Evolutionary conservation across 352 stramenopile genomes (phyloP).

Genomic region (Pilasporangium apinafurcum): DNA sequence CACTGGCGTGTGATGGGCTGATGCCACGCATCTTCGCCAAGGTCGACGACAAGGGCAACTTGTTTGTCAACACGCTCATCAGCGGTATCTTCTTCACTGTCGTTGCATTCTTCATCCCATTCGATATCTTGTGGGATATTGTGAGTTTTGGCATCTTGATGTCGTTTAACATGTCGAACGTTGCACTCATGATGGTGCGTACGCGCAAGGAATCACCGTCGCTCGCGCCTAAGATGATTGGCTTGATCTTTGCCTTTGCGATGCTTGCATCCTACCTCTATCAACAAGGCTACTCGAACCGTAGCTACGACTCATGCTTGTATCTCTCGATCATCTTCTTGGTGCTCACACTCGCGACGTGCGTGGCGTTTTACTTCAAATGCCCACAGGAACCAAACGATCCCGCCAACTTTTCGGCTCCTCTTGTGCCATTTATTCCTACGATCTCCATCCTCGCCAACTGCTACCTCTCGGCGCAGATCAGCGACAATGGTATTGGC

Average conservation of each 20-base stretch:
- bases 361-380: slow-evolving; percentile 42
- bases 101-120: slow-evolving; percentile 70
- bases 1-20: slow-evolving; percentile 90
- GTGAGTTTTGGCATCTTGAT: slow-evolving; percentile 86
- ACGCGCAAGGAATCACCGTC: slow-evolving; percentile 46
- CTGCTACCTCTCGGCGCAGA: slow-evolving; percentile 68
- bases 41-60: slow-evolving; percentile 71
- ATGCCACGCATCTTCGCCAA: slow-evolving; percentile 88
- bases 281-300: slow-evolving; percentile 62
- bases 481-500: slow-evolving; percentile 43
- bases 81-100: slow-evolving; percentile 56
- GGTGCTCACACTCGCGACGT: slow-evolving; percentile 18
- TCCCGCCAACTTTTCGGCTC: slow-evolving; percentile 41
- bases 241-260: slow-evolving; percentile 24
- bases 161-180: slow-evolving; percentile 86
- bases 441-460: slow-evolving; percentile 48
- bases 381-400: slow-evolving; percentile 45
- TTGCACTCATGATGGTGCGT: slow-evolving; percentile 68
- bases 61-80: slow-evolving; percentile 77
- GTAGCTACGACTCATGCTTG: slow-evolving; percentile 21
- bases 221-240: slow-evolving; percentile 33
- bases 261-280: slow-evolving; percentile 53
- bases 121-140: slow-evolving; percentile 80
- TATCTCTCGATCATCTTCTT: slow-evolving; percentile 44
- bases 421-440: slow-evolving; percentile 66